Evolutionary conservation across 1,139 yeast genomes (phyloP).

Genomic region (Ogataea hybrid): DNA sequence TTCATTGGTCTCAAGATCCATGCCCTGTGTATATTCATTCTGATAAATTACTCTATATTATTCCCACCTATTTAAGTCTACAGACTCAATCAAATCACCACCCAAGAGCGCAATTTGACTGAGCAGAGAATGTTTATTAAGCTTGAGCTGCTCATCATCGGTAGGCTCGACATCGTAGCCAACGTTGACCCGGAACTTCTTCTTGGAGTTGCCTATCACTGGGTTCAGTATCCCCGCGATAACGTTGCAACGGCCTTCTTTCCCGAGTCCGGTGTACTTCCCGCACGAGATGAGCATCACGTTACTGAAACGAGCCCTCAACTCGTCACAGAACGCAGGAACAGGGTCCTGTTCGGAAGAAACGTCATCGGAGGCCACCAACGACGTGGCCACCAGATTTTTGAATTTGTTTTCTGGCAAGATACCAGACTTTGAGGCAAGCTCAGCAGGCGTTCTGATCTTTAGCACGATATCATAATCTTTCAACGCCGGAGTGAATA

Average conservation of each 20-base stretch:
- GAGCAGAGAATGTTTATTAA: slow-evolving; percentile 74
- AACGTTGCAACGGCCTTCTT: slow-evolving; percentile 50
- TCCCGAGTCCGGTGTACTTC: slow-evolving; percentile 46
- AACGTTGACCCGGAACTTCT: slow-evolving; percentile 75
- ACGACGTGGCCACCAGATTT: slow-evolving; percentile 49
- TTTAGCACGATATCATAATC: slow-evolving; percentile 82
- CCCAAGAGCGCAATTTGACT: slow-evolving; percentile 70
- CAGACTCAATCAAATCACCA: slow-evolving; percentile 54
- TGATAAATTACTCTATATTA: slow-evolving; percentile 5
- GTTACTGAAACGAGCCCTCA: slow-evolving; percentile 51
- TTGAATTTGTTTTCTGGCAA: slow-evolving; percentile 57
- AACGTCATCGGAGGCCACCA: slow-evolving; percentile 46
- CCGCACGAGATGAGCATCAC: slow-evolving; percentile 60
- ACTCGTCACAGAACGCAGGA: slow-evolving; percentile 50
- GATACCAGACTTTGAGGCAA: slow-evolving; percentile 53
- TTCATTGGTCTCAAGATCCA: too few species aligned
- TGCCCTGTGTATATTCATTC: too few species aligned
- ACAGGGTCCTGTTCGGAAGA: slow-evolving; percentile 51
- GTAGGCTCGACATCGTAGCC: slow-evolving; percentile 74
- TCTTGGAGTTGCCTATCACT: slow-evolving; percentile 45
- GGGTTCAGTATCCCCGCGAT: slow-evolving; percentile 85
- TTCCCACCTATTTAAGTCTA: slow-evolving; percentile 30
- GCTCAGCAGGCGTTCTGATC: slow-evolving; percentile 41
- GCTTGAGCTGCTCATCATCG: slow-evolving; percentile 49
- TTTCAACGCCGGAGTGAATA: slow-evolving; percentile 76